Base-by-base conservation (phyloP, 176 grass and related monocot species). In the Pontederia paniculata region DNA sequence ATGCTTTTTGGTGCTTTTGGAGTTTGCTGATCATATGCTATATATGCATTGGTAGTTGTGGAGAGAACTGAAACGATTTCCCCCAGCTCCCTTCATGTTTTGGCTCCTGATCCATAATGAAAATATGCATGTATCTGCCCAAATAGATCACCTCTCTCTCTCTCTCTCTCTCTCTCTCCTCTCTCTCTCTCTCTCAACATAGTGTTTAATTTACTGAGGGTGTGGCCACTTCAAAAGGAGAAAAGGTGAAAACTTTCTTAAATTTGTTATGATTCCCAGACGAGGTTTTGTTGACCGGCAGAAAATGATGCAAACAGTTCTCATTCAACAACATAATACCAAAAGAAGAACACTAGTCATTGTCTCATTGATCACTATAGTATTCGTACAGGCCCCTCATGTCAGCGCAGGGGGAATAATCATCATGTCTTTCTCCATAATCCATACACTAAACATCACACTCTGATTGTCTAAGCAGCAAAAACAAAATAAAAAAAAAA, bases 1-100 rank as follows among this genome's bases (percentile, higher is more conserved):
- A 63, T 64, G 50, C 69, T 58, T 79, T 67, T 74, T 95, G 78
- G 66, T 68, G 76, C 82, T 86, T 95, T 87, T 88, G 48, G 12
- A 53, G 67, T 46, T 42, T 71, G 60, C 54, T 69, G n/a, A n/a
- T n/a, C 45, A 55, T 54, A 74, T 70, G 54, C 21, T 57, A 65
- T 81, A 52, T 65, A 69, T 67, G 16, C 68, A 45, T 73, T 45
- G 69, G 22, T 54, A 55, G 55, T 48, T 61, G 59, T 77, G 75
- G 70, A 42, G 11, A 54, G 60, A 15, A 54, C 56, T 62, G 44
- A 65, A 16, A 43, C 44, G 17, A n/a, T 73, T 45, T 51, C n/a
- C 47, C 50, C 20, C 71, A 49, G 3, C 14, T 4, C 17, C 48
- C 5, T 4, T 16, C 14, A 50, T 50, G 14, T 50, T 15, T 2